A percentile compares a stretch with the other conserved stretches of the same genome.
These are phyloP conservation scores for Exidia glandulosa DNA, from an alignment of 768 basidiomycete species.

Conservation along the genomic window DNA sequence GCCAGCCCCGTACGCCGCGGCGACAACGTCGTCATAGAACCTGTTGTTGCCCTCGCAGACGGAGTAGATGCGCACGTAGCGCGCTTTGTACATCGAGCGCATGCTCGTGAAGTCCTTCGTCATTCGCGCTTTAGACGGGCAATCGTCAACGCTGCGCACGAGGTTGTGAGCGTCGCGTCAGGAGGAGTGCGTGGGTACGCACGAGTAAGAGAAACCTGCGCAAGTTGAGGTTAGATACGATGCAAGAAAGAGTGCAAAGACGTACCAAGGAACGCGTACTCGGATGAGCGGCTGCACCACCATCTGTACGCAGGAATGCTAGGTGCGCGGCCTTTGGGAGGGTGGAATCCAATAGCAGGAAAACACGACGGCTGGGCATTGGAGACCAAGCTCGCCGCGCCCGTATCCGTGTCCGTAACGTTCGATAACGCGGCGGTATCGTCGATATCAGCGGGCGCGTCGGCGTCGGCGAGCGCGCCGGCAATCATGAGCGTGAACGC, in stretches of 20 bases:
- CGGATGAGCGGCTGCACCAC: constrained; percentile 51
- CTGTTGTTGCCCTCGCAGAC: neutral
- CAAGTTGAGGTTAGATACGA: constrained; percentile 18
- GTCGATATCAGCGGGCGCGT: too few relatives aligned
- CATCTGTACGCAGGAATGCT: constrained; percentile 9
- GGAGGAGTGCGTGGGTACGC: neutral
- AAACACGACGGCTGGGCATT: neutral
- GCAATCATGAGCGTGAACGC: neutral
- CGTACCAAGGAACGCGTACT: constrained; percentile 70
- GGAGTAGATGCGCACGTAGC: constrained; percentile 40
- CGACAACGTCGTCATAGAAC: constrained; percentile 44
- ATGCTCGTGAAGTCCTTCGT: constrained; percentile 50
- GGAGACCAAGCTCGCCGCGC: too few relatives aligned
- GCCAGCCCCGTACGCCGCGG: constrained; percentile 58
- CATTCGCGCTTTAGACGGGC: neutral
- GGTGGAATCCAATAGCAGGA: neutral
- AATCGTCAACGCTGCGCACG: constrained; percentile 41
- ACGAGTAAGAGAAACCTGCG: neutral
- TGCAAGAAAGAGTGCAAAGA: constrained; percentile 64
- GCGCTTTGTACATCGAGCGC: constrained; percentile 42
- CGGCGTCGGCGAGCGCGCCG: too few relatives aligned
- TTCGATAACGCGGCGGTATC: too few relatives aligned
- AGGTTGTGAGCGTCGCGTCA: constrained; percentile 31
- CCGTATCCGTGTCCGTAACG: too few relatives aligned
- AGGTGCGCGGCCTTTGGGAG: neutral